phyloP scores from a whole-genome alignment of 371 early-diverging fungal species.

The Neoconidiobolus thromboides region DNA sequence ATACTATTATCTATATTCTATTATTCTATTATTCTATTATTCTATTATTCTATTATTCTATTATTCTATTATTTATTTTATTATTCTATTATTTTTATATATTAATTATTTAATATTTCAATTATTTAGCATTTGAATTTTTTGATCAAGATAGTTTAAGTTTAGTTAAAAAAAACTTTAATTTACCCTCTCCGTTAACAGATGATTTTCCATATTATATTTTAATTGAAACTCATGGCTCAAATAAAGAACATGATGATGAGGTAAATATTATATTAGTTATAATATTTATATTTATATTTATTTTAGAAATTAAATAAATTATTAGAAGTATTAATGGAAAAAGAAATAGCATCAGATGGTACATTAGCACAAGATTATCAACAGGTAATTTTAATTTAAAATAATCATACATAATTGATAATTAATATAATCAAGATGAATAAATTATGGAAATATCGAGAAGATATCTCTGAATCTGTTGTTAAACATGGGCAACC shows the following conservation, averaged over 20 bases:
- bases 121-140: conserved; percentile 74
- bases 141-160: conserved; percentile 58
- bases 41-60: neutral
- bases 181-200: conserved; percentile 34
- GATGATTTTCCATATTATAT: conserved; percentile 66
- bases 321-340: conserved; percentile 49
- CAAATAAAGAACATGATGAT: conserved; percentile 80
- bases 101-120: too few species aligned
- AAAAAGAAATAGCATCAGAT: conserved; percentile 47
- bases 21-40: neutral
- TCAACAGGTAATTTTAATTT: conserved; percentile 20
- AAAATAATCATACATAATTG: neutral
- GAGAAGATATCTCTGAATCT: conserved; percentile 88
- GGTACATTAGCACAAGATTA: conserved; percentile 84
- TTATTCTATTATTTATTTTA: neutral
- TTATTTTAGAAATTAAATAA: conserved; percentile 33
- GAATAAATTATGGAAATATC: conserved; percentile 60
- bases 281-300: neutral
- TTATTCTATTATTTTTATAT: too few species aligned
- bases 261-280: conserved; percentile 19
- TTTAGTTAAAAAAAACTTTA: conserved; percentile 46
- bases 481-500: conserved; percentile 62
- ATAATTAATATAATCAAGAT: conserved; percentile 16
- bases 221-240: conserved; percentile 83
- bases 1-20: neutral